A percentile compares a stretch with the other conserved stretches of the same genome.
phyloP scores from a whole-genome alignment of 2,329 filamentous ascomycete genomes.

The Cladosporium phlei region DNA sequence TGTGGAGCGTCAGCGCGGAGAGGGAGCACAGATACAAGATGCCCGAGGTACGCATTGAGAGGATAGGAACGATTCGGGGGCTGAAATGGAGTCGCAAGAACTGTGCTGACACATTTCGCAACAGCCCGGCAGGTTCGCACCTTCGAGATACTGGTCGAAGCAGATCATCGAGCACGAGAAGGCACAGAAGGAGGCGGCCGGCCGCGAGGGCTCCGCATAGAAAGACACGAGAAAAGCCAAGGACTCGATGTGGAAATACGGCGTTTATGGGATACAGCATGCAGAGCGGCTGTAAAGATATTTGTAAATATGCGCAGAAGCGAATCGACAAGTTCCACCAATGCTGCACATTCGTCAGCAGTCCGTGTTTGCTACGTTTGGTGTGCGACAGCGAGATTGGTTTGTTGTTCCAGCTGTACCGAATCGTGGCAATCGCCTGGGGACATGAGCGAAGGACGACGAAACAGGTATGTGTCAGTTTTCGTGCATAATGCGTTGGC shows the following conservation, averaged over 20 bases:
- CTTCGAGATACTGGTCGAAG: constrained; percentile 75
- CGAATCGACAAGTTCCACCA: constrained; percentile 10
- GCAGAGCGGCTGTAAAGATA: constrained; percentile 12
- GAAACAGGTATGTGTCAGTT: too few species aligned
- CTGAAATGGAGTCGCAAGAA: too few species aligned
- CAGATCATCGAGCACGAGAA: constrained; percentile 67
- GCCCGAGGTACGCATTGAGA: constrained; percentile 53
- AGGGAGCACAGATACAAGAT: constrained; percentile 68
- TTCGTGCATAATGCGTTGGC: too few species aligned
- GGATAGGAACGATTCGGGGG: too few species aligned
- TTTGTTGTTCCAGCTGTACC: too few species aligned
- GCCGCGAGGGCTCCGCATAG: constrained; percentile 9
- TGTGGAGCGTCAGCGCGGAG: constrained; percentile 67
- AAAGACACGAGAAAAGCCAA: neutral
- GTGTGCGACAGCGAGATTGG: too few species aligned
- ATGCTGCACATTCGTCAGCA: too few species aligned
- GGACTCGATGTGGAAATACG: constrained; percentile 5
- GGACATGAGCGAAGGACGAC: too few species aligned
- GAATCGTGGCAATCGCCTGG: too few species aligned
- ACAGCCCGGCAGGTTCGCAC: constrained; percentile 66
- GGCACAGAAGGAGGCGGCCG: constrained; percentile 35
- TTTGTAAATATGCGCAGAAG: constrained; percentile 13
- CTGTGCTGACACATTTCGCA: constrained; percentile 15
- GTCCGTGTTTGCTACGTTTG: too few species aligned
- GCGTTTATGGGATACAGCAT: constrained; percentile 9